Evolutionary conservation across 768 basidiomycete species (phyloP).

Genomic region (Leccinum uliginosum): DNA sequence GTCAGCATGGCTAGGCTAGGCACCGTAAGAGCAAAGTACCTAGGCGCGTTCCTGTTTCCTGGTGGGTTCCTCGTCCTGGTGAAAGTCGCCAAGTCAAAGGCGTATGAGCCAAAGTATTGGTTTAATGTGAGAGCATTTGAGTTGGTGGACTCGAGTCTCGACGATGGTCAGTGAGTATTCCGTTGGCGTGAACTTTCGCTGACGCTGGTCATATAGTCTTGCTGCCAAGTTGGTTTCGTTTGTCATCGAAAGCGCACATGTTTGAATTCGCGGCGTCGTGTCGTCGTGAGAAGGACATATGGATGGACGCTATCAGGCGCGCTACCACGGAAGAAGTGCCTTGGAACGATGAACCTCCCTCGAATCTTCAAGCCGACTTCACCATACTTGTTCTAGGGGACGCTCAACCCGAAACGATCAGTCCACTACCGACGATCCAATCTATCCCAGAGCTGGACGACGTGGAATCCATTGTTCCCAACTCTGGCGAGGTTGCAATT

Average conservation of each 20-base stretch:
- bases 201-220: constrained; percentile 45
- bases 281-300: constrained; percentile 78
- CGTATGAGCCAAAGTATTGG: constrained; percentile 88
- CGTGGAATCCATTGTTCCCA: constrained; percentile 6
- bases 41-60: constrained; percentile 84
- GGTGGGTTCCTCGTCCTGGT: constrained; percentile 84
- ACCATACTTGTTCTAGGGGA: constrained; percentile 35
- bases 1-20: constrained; percentile 38
- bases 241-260: constrained; percentile 63
- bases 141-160: constrained; percentile 60
- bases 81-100: constrained; percentile 76
- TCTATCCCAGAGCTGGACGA: constrained; percentile 49
- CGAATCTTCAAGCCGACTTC: constrained; percentile 53
- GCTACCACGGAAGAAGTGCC: constrained; percentile 38
- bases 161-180: constrained; percentile 64
- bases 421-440: constrained; percentile 48
- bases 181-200: constrained; percentile 1
- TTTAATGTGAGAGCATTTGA: constrained; percentile 74
- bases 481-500: constrained; percentile 1
- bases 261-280: constrained; percentile 89
- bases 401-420: constrained; percentile 37
- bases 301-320: constrained; percentile 67
- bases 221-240: constrained; percentile 77
- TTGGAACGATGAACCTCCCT: constrained; percentile 60
- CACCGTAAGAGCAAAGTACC: constrained; percentile 75